Conservation (phyloP, 768 basidiomycete genomes). For the Pleurotus pulmonarius region DNA sequence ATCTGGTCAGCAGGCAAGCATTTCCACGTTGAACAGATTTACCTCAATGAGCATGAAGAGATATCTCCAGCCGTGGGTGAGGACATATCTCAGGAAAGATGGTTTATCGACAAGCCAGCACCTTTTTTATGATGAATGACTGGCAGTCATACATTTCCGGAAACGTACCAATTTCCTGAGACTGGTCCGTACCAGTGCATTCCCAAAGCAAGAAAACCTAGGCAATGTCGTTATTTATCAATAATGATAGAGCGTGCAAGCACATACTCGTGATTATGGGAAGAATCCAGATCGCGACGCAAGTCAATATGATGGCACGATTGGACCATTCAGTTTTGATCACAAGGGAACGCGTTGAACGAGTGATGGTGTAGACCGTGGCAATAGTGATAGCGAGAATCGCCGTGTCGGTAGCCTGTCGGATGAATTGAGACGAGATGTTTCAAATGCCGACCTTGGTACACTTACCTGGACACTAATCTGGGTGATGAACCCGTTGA, state of each 20-base stretch:
- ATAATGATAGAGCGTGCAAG: no score
- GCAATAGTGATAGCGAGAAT: slow-evolving; percentile 12
- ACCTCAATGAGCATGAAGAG: slow-evolving; percentile 15
- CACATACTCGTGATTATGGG: background rate
- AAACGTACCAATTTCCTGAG: slow-evolving; percentile 10
- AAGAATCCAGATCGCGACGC: background rate
- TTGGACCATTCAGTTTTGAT: background rate
- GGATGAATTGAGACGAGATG: background rate
- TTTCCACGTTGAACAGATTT: slow-evolving; percentile 14
- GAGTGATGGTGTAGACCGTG: slow-evolving; percentile 13
- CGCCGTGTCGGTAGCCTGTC: slow-evolving; percentile 12
- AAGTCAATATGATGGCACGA: background rate
- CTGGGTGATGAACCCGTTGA: slow-evolving; percentile 1
- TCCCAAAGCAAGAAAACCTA: slow-evolving; percentile 12
- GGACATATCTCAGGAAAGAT: slow-evolving; percentile 9
- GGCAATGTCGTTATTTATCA: no score
- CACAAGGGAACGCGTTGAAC: no score
- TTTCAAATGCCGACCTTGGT: no score
- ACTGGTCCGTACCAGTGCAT: slow-evolving; percentile 12
- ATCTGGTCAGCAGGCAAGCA: no score
- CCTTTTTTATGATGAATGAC: background rate
- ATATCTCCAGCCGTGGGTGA: slow-evolving; percentile 12
- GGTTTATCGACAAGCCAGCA: slow-evolving; percentile 11
- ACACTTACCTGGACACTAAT: background rate
- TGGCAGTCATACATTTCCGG: background rate